Base-by-base conservation (phyloP, 2,329 filamentous ascomycete genomes). In the Hymenoscyphus fraxineus region DNA sequence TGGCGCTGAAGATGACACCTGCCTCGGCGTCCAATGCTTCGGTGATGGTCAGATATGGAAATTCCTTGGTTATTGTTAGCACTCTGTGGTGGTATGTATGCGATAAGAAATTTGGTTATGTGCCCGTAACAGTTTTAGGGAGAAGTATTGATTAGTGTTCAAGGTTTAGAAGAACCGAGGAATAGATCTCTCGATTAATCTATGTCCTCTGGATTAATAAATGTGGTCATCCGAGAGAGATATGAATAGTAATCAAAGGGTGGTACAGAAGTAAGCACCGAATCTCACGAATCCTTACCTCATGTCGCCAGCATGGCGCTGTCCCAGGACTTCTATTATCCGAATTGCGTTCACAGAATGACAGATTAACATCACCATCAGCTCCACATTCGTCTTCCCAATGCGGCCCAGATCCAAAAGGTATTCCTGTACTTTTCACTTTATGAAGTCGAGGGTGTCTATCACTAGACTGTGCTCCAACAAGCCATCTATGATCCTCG, bases 301-400 rank as follows among this genome's bases (percentile, higher is more conserved):
- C 79, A 72, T 85, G 82, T 19, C 82, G 78, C 82, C 82, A 85
- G 73, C 82, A 85, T 2, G 82, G 81, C 15, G 79, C 78, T 60
- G 71, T 70, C 0, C 73, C 70, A 0, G 77, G 75, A 73, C 73
- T 72, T 59, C 71, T 67, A 6, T 54, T 32, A 54, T 69, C 65
- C 6, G 65, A 54, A 10, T 35, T 62, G 39, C 67, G 58, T 40
- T 69, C 57, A 66, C 68, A 73, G 47, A 71, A 71, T 13, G 69
- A 71, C 1, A 71, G 41, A 58, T 69, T 65, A 4, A 67, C 64
- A 64, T 73, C 69, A 4, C 71, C 70, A 64, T 71, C 66, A 6
- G 68, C 70, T 59, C 79, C 78, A 70, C 82, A 85, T 47, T 77
- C 77, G 70, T 80, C 80, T 64, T 78, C 70, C 80, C 81, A 83